Base-by-base conservation (phyloP, 73 alveolate genomes). In the Paramecium octaurelia region DNA sequence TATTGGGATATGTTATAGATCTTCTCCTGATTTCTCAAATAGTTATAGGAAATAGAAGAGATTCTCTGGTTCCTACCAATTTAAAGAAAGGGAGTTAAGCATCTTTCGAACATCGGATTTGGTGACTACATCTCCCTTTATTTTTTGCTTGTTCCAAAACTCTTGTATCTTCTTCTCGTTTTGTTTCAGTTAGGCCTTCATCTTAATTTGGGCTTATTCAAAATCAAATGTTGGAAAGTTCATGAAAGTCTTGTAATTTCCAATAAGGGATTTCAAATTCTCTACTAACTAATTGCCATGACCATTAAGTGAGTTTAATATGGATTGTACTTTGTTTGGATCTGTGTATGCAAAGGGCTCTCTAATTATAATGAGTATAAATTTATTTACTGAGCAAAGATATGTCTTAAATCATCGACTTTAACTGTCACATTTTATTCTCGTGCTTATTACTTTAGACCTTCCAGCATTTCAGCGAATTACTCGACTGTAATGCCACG, bases 1-100 rank as follows among this genome's bases (percentile, higher is more conserved):
- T 5, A 43, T 3, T 11, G 46, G 46, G 8, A 80, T 80, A 9
- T 20, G 70, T 21, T 42, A 20, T 9, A 80, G n/a, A 23, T 80
- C 73, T 35, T 80, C 75, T 80, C 73, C 91, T 23, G 91, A 80
- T 11, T 80, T 80, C 36, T 80, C 91, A 48, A 80, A 80, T 80
- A 80, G 4, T 42, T 80, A 80, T 11, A 48, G 14, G 46, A 80
- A 80, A 46, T 80, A 80, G 24, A 18, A 80, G 8, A 80, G 29
- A 31, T 80, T 31, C 8, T 42, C 43, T 0, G 91, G 77, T 18
- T 80, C 91, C 48, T 80, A 29, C 91, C 91, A 80, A 42, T 80
- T 40, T 3, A 80, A 46, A 12, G 35, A 20, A 18, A 80, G 57
- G 6, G 91, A 23, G 8, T 80, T 42, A 8, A 80, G 11, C 70